Evolutionary conservation across 176 grass and related monocot genomes (phyloP).

Genomic region (Triticum monococcum): DNA sequence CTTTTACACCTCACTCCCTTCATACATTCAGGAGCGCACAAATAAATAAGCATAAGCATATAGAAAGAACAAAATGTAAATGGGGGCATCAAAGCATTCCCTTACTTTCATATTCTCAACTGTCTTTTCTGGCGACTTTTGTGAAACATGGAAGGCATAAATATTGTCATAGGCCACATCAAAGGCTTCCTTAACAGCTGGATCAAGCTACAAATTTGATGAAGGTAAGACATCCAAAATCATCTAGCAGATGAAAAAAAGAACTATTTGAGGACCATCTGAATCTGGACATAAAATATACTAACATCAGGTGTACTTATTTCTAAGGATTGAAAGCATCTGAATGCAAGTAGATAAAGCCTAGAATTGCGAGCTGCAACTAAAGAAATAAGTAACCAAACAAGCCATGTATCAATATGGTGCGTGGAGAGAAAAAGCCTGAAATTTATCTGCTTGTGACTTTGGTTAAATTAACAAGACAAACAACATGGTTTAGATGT

Average conservation of each 20-base stretch:
- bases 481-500: background rate
- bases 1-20: conserved; percentile 98
- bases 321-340: background rate
- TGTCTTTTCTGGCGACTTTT: conserved; percentile 75
- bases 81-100: background rate
- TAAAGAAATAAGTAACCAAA: background rate
- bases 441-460: background rate
- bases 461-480: background rate
- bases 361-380: background rate
- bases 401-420: background rate
- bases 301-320: background rate
- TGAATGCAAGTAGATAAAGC: background rate
- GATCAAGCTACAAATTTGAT: conserved; percentile 72
- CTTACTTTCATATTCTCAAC: conserved; percentile 94
- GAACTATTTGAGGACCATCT: background rate
- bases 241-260: background rate
- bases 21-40: conserved; percentile 5
- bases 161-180: conserved; percentile 96
- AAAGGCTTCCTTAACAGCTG: conserved; percentile 84
- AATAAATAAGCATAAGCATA: background rate
- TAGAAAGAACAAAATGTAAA: conserved; percentile 4
- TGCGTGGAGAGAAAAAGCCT: background rate
- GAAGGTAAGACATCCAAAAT: conserved; percentile 14
- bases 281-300: background rate
- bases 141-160: conserved; percentile 89